Conservation (phyloP, 2,329 filamentous ascomycete species). For the Neurospora sp. region DNA sequence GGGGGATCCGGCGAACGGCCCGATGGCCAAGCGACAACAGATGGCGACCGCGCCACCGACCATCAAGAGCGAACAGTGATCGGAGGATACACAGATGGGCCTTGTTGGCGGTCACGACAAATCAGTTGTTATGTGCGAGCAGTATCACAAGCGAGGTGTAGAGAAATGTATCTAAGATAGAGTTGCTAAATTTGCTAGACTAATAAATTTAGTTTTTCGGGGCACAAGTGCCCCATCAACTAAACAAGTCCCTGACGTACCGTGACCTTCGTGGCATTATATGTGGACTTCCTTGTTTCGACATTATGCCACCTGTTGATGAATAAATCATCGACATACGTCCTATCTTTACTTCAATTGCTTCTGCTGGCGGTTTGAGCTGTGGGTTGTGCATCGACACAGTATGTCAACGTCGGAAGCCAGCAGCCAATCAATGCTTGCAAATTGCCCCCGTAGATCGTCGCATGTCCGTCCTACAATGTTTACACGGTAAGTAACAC, state of each 20-base stretch:
- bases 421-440: not conserved
- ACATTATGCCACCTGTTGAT: no score
- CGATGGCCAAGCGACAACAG: conserved; percentile 37
- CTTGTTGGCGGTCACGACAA: not conserved
- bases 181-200: conserved; percentile 19
- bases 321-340: no score
- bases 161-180: conserved; percentile 1
- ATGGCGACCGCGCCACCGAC: conserved; percentile 32
- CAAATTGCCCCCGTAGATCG: not conserved
- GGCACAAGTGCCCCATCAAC: conserved; percentile 26
- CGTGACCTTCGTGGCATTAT: no score
- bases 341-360: not conserved
- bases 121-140: conserved; percentile 1
- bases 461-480: not conserved
- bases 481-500: not conserved
- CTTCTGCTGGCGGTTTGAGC: not conserved
- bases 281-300: no score
- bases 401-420: not conserved
- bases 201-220: conserved; percentile 26
- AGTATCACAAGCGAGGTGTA: not conserved
- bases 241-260: not conserved
- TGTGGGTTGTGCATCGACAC: not conserved
- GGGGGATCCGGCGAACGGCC: conserved; percentile 26
- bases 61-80: not conserved
- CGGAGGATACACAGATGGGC: not conserved